These are phyloP conservation scores for Solanum medicagineum DNA, from an alignment of 257 asterid species.

Conservation along the genomic window DNA sequence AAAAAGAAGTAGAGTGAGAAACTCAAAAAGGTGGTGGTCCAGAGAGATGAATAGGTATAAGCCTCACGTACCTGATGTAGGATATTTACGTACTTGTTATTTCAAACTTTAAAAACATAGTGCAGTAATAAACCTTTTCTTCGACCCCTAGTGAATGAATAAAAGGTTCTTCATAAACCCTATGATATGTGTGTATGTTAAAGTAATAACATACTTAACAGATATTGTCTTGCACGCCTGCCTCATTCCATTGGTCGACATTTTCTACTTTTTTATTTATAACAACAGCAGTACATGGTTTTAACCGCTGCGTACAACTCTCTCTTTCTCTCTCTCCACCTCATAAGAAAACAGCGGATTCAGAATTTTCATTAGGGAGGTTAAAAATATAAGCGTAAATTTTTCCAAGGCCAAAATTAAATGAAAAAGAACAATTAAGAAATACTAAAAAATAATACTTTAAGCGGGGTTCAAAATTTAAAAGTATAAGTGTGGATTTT, in stretches of 20 bases:
- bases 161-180: background rate
- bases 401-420: too few species aligned
- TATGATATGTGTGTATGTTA: background rate
- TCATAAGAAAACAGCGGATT: background rate
- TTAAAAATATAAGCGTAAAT: too few species aligned
- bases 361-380: too few species aligned
- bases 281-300: background rate
- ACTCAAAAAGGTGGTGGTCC: background rate
- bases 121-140: background rate
- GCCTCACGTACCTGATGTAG: background rate
- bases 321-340: background rate
- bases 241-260: background rate
- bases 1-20: too few species aligned
- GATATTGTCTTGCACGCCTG: slow-evolving; percentile 15
- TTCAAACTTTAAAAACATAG: background rate
- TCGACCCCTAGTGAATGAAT: background rate
- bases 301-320: background rate
- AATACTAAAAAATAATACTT: too few species aligned
- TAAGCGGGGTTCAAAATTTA: too few species aligned
- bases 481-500: too few species aligned
- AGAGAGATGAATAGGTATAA: background rate
- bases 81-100: background rate
- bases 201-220: slow-evolving; percentile 8
- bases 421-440: too few species aligned
- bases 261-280: background rate